These are phyloP conservation scores for Thymus quinquecostatus DNA, from an alignment of 257 asterid species.

Conservation along the genomic window DNA sequence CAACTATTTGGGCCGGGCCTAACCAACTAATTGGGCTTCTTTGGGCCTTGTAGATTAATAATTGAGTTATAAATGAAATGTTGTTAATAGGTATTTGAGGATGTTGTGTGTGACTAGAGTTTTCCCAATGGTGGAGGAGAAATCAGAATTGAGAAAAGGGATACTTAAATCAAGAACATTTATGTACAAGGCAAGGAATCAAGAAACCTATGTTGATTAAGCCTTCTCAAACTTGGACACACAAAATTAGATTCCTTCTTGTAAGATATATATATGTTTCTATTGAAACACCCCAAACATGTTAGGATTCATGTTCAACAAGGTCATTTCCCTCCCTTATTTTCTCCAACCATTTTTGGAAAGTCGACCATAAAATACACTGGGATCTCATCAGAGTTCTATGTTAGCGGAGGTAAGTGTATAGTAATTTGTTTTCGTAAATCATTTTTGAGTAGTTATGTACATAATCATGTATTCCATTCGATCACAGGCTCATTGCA, in stretches of 20 bases:
- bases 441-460: not conserved
- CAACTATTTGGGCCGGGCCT: too few relatives aligned
- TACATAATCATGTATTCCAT: not conserved
- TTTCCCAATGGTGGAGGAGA: slow-evolving; percentile 14
- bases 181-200: slow-evolving; percentile 42
- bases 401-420: slow-evolving; percentile 45
- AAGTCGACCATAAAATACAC: slow-evolving; percentile 29
- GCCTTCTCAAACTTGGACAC: slow-evolving; percentile 18
- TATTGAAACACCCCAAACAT: slow-evolving; percentile 20
- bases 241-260: slow-evolving; percentile 39
- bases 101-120: not conserved
- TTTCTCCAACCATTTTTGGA: slow-evolving; percentile 12
- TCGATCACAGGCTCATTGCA: slow-evolving; percentile 50
- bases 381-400: slow-evolving; percentile 44
- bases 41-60: not conserved
- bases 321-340: not conserved
- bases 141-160: slow-evolving; percentile 9
- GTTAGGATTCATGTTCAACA: slow-evolving; percentile 20
- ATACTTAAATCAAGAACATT: slow-evolving; percentile 27
- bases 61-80: not conserved
- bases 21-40: too few relatives aligned
- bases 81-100: not conserved
- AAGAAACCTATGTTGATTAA: slow-evolving; percentile 14
- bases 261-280: slow-evolving; percentile 9
- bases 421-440: too few relatives aligned